These are phyloP conservation scores for Geum urbanum DNA, from an alignment of 306 rosid species.

Conservation along the genomic window DNA sequence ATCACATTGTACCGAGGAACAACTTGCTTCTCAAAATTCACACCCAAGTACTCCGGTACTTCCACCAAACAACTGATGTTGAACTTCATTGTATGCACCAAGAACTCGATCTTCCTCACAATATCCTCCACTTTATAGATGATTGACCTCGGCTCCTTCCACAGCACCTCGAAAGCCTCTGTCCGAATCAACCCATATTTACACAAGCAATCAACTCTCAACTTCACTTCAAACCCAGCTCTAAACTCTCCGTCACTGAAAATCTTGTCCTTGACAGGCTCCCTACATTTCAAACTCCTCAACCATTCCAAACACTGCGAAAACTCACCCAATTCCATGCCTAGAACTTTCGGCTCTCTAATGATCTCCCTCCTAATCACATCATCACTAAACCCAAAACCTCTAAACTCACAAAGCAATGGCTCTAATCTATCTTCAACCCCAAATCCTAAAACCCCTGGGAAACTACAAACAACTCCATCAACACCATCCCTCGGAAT, in stretches of 20 bases:
- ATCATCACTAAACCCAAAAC: conserved; percentile 46
- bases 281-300: conserved; percentile 63
- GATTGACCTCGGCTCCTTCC: conserved; percentile 82
- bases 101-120: conserved; percentile 67
- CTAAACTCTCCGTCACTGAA: conserved; percentile 43
- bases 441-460: conserved; percentile 57
- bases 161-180: conserved; percentile 63
- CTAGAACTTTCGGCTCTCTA: conserved; percentile 57
- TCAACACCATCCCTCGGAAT: conserved; percentile 40
- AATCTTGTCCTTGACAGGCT: conserved; percentile 45
- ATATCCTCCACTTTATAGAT: conserved; percentile 49
- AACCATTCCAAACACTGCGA: conserved; percentile 53
- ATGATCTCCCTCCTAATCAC: conserved; percentile 45
- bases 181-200: conserved; percentile 55
- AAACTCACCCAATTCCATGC: conserved; percentile 65
- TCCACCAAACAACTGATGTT: conserved; percentile 55
- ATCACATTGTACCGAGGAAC: conserved; percentile 68
- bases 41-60: conserved; percentile 73
- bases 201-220: conserved; percentile 72
- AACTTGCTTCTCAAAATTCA: conserved; percentile 80
- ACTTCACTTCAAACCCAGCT: conserved; percentile 72
- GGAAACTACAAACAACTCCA: conserved; percentile 40
- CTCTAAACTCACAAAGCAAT: conserved; percentile 50
- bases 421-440: conserved; percentile 54
- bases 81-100: conserved; percentile 54